Evolutionary conservation across 2,329 filamentous ascomycete species (phyloP), one percentile per base, ranked within the genome.

Genomic region (Biscogniauxia sp.): DNA sequence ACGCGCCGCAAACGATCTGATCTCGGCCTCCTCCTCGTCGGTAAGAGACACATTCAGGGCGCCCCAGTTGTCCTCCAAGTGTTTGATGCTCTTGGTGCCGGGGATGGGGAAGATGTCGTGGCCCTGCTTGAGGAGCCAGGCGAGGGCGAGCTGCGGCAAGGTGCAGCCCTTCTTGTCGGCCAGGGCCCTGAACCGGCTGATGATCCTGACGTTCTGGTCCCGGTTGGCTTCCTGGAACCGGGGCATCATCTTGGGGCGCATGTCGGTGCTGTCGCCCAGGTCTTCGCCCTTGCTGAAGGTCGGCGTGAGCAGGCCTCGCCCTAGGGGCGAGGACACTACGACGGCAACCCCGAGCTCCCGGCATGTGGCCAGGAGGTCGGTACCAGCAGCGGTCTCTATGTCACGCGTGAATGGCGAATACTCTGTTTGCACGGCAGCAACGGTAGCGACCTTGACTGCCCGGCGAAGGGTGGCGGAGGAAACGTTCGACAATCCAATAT

Each of bases 61-160:
- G 15, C 26, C 64, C 59, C 64, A 66, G 53, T 76, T 76, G 58
- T 75, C 68, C 56, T 75, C 72, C 56, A 77, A 56, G 57, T 73
- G 73, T 62, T 72, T 69, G 37, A 76, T 62, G 52, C 62, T 71
- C 65, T 73, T 76, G 0, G 75, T 77, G 0, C 74, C 75, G 5
- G 71, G 77, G 45, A 79, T 78, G 8, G 73, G 71, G 13, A 76
- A 62, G 17, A 76, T 73, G 54, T 77, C 73, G 8, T 75, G 69
- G 5, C 80, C 82, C 61, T 83, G 80, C 17, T 76, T 73, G 53
- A 79, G 70, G 25, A 86, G 71, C 85, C 85, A 88, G 2, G 81
- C 82, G 25, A 88, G 67, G 0, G 81, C 82, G 41, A 87, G 73
- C 73, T 87, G 84, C 0, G 76, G 74, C 1, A 78, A 64, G 0